Evolutionary conservation across 106 monocot genomes (phyloP).

Genomic region (Xerophyta viscosa): DNA sequence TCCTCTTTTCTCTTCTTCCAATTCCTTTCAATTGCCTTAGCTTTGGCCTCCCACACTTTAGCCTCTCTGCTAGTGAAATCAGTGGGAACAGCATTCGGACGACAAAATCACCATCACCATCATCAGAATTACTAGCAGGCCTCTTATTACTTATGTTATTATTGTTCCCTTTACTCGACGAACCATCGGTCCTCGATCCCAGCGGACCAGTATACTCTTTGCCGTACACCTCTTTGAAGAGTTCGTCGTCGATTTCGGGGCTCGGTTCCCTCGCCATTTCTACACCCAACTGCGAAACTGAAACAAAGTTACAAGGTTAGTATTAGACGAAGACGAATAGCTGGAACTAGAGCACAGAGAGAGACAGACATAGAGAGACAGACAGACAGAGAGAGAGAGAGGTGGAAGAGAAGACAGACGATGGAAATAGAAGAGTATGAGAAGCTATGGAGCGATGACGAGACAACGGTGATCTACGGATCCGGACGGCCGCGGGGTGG

Average conservation of each 20-base stretch:
- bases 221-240: constrained; percentile 91
- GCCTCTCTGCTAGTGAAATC: constrained; percentile 98
- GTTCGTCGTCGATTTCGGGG: constrained; percentile 94
- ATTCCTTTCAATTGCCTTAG: constrained; percentile 90
- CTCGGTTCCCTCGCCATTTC: constrained; percentile 51
- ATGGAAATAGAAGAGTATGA: too few species aligned
- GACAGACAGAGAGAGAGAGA: too few species aligned
- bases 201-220: constrained; percentile 89
- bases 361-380: too few species aligned
- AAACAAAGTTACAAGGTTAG: too few species aligned
- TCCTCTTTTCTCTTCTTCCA: constrained; percentile 97
- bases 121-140: constrained; percentile 28
- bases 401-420: too few species aligned
- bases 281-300: background rate
- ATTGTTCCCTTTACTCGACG: constrained; percentile 12
- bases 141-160: constrained; percentile 49
- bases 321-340: too few species aligned
- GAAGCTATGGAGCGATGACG: too few species aligned
- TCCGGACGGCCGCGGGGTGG: too few species aligned
- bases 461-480: too few species aligned
- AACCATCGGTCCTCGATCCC: constrained; percentile 19
- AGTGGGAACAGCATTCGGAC: constrained; percentile 95
- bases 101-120: constrained; percentile 47
- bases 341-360: too few species aligned
- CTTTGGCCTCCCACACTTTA: constrained; percentile 96